Conservation (phyloP, 768 basidiomycete species). For the Boletales sp. region DNA sequence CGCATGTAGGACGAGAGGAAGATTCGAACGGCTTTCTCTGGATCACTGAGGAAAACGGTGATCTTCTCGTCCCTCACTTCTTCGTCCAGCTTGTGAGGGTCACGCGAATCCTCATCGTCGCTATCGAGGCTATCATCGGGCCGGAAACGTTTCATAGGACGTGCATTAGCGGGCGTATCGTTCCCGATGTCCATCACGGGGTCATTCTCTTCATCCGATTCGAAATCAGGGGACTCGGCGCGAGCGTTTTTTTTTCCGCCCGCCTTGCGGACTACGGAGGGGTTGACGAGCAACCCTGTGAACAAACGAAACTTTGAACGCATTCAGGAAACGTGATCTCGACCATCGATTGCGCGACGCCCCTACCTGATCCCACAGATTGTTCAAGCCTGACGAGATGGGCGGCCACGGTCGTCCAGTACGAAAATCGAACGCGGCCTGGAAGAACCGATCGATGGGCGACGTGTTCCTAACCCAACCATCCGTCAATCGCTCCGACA, state of each 20-base stretch:
- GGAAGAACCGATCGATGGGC: slow-evolving; percentile 52
- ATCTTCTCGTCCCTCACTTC: slow-evolving; percentile 43
- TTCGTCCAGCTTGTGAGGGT: slow-evolving; percentile 28
- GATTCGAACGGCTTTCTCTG: slow-evolving; percentile 53
- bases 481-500: no score
- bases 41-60: slow-evolving; percentile 55
- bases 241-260: slow-evolving; percentile 25
- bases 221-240: slow-evolving; percentile 35
- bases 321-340: slow-evolving; percentile 3
- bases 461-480: slow-evolving; percentile 36
- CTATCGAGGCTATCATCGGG: slow-evolving; percentile 10
- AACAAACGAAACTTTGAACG: slow-evolving; percentile 55
- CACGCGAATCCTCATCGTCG: slow-evolving; percentile 29
- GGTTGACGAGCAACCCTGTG: slow-evolving; percentile 48
- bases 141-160: slow-evolving; percentile 26
- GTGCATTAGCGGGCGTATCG: background rate
- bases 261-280: slow-evolving; percentile 35
- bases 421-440: slow-evolving; percentile 58
- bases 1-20: slow-evolving; percentile 72
- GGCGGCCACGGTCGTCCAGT: slow-evolving; percentile 38
- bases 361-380: slow-evolving; percentile 65
- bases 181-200: slow-evolving; percentile 5
- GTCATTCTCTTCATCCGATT: slow-evolving; percentile 27
- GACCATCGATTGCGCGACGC: background rate
- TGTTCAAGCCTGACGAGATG: slow-evolving; percentile 28